Percentiles rank a stretch among this genome's conserved stretches.
phyloP scores from a whole-genome alignment of 2,329 filamentous ascomycete genomes.

The Colletotrichum orbiculare region DNA sequence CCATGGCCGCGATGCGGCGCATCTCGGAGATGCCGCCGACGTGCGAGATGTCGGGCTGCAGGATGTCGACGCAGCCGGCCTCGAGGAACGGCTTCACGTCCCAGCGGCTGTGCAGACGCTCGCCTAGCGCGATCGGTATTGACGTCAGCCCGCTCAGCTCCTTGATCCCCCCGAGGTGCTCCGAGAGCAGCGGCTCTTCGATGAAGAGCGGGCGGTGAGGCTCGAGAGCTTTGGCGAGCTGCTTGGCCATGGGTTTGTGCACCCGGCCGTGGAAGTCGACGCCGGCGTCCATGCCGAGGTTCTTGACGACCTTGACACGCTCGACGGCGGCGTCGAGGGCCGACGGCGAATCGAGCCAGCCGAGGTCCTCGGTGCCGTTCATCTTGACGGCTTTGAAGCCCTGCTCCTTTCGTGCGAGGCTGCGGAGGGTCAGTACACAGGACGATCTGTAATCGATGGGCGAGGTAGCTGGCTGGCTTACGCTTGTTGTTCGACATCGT shows the following conservation, averaged over 20 bases:
- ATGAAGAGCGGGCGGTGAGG: slow-evolving; percentile 79
- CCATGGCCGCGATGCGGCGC: slow-evolving; percentile 75
- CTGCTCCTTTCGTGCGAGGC: slow-evolving; percentile 66
- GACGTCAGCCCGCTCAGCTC: slow-evolving; percentile 65
- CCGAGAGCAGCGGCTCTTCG: slow-evolving; percentile 76
- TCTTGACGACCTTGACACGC: slow-evolving; percentile 75
- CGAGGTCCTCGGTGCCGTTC: slow-evolving; percentile 82
- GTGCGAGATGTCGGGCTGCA: slow-evolving; percentile 80
- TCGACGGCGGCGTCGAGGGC: slow-evolving; percentile 72
- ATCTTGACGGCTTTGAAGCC: slow-evolving; percentile 79
- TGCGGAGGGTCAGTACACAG: slow-evolving; percentile 40
- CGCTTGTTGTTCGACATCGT: slow-evolving; percentile 73
- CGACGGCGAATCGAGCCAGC: slow-evolving; percentile 79
- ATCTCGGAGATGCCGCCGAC: slow-evolving; percentile 80
- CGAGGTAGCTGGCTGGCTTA: slow-evolving; percentile 45
- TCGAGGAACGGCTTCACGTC: slow-evolving; percentile 80
- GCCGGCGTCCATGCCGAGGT: slow-evolving; percentile 76
- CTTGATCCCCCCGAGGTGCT: slow-evolving; percentile 74
- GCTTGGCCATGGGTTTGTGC: slow-evolving; percentile 85
- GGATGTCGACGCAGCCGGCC: slow-evolving; percentile 73
- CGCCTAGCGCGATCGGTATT: slow-evolving; percentile 77
- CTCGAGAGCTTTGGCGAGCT: slow-evolving; percentile 74
- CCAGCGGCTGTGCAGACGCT: slow-evolving; percentile 78
- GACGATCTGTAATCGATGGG: neutral
- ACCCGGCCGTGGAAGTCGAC: slow-evolving; percentile 83